Conservation (phyloP, 1,139 yeast genomes). For the Geotrichum phurueaensis region DNA sequence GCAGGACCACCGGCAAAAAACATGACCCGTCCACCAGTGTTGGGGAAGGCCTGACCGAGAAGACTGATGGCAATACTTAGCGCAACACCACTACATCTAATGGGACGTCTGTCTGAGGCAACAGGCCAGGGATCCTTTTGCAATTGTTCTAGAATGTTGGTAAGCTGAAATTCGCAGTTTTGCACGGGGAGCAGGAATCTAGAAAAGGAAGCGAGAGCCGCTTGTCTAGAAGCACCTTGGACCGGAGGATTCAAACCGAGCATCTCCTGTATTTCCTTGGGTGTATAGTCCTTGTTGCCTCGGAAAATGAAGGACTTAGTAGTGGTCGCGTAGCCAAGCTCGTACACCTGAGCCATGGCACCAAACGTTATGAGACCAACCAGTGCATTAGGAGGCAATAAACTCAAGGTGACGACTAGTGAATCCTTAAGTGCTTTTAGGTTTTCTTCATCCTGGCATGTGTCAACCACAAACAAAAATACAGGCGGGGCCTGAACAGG, state of each 20-base stretch:
- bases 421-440: conserved; percentile 84
- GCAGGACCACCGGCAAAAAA: conserved; percentile 94
- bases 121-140: conserved; percentile 90
- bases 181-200: conserved; percentile 82
- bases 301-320: conserved; percentile 83
- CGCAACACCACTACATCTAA: conserved; percentile 93
- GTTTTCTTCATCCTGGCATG: conserved; percentile 93
- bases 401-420: conserved; percentile 68
- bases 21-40: conserved; percentile 86
- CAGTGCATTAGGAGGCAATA: conserved; percentile 88
- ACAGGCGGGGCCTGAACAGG: conserved; percentile 93
- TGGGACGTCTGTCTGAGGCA: conserved; percentile 78
- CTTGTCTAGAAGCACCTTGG: conserved; percentile 8
- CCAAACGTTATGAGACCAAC: conserved; percentile 92
- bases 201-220: conserved; percentile 42
- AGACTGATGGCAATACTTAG: conserved; percentile 76
- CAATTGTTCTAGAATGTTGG: conserved; percentile 72
- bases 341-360: conserved; percentile 92
- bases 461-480: conserved; percentile 82
- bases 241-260: conserved; percentile 47
- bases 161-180: conserved; percentile 81
- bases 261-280: conserved; percentile 70
- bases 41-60: conserved; percentile 77
- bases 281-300: conserved; percentile 83
- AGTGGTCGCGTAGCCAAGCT: conserved; percentile 72